Base-by-base conservation (phyloP, 177 flowering plant genomes). In the Vitis hybrid region DNA sequence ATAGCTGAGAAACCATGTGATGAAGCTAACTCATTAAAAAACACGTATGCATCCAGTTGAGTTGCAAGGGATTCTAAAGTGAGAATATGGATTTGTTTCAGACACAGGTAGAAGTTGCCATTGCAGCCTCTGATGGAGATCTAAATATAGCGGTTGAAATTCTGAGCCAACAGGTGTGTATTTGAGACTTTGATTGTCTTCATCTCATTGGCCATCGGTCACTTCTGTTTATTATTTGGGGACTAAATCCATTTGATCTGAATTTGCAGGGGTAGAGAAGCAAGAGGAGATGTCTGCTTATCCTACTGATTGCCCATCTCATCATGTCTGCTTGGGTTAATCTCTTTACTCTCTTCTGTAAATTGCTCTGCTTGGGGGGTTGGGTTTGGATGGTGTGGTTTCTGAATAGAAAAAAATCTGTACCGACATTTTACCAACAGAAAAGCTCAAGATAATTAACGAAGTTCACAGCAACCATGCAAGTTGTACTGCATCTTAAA, bases 31-130 rank as follows among this genome's bases (percentile, higher is more conserved):
- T 30, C 57, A 1, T 68, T 26, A 19, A 12, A 56, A 23, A 18
- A 23, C 13, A 5, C 58, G 1, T n/a, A 26, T 52, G 15, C 30
- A 65, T 52, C 17, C 14, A 50, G 10, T 65, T 65, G 68, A 65
- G 10, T 21, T 30, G 59, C 12, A 14, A 12, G 59, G 49, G 21
- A 63, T 58, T 65, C n/a, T 62, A 9, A 30, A 34, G 40, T 13
- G 3, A 62, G 12, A 19, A 3, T 49, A 66, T 45, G 54, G 52
- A 21, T 13, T 72, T 64, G 21, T 79, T 67, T 61, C 92, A 95
- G 99, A 96, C 95, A 12, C 98, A 96, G 75, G 99, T 82, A 64
- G 99, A 96, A 80, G 95, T 96, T 67, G 99, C 98, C 56, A 75
- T 93, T 6, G 87, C 93, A 68, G 98, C 99, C 56, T 92, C 97